Percentiles rank a stretch among this genome's conserved stretches.
Evolutionary conservation across 2,329 filamentous ascomycete species (phyloP).

Genomic region (Pseudocercospora musae): DNA sequence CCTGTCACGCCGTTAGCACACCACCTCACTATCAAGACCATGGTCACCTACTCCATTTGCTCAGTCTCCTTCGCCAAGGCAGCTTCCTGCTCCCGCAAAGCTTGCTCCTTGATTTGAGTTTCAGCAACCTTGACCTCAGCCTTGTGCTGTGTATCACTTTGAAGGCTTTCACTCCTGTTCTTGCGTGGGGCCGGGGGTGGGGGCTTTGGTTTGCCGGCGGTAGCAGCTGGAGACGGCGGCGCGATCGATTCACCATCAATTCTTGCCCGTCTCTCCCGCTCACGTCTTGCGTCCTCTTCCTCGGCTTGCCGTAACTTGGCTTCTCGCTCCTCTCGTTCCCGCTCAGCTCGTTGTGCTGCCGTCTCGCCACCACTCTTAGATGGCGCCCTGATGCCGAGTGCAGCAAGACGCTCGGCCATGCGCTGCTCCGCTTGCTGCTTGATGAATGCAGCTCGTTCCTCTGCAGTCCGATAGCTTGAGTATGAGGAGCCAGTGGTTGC

Average conservation of each 20-base stretch:
- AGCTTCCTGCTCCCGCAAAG: slow-evolving; percentile 66
- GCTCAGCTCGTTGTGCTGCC: slow-evolving; percentile 77
- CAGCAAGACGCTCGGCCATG: slow-evolving; percentile 93
- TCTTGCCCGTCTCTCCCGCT: slow-evolving; percentile 79
- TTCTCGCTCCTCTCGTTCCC: slow-evolving; percentile 82
- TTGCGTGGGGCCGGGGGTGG: slow-evolving; percentile 75
- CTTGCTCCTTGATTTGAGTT: slow-evolving; percentile 50
- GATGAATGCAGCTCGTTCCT: slow-evolving; percentile 92
- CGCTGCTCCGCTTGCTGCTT: slow-evolving; percentile 95
- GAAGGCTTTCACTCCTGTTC: slow-evolving; percentile 53
- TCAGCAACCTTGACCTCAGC: slow-evolving; percentile 62
- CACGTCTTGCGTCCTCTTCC: slow-evolving; percentile 85
- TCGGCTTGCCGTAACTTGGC: slow-evolving; percentile 86
- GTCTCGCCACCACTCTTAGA: slow-evolving; percentile 71
- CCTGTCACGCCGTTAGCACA: slow-evolving; percentile 50
- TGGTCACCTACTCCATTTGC: slow-evolving; percentile 70
- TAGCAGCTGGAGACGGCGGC: slow-evolving; percentile 53
- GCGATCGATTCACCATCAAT: slow-evolving; percentile 71
- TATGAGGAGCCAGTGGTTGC: slow-evolving; percentile 62
- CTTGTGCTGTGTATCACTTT: slow-evolving; percentile 54
- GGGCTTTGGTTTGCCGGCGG: slow-evolving; percentile 42
- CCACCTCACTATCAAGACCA: background rate
- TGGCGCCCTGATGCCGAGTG: slow-evolving; percentile 83
- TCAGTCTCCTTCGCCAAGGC: slow-evolving; percentile 70
- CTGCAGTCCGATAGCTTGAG: slow-evolving; percentile 80